phyloP scores from a whole-genome alignment of 1,284 basidiomycete species.

The Wolfiporia cocos region DNA sequence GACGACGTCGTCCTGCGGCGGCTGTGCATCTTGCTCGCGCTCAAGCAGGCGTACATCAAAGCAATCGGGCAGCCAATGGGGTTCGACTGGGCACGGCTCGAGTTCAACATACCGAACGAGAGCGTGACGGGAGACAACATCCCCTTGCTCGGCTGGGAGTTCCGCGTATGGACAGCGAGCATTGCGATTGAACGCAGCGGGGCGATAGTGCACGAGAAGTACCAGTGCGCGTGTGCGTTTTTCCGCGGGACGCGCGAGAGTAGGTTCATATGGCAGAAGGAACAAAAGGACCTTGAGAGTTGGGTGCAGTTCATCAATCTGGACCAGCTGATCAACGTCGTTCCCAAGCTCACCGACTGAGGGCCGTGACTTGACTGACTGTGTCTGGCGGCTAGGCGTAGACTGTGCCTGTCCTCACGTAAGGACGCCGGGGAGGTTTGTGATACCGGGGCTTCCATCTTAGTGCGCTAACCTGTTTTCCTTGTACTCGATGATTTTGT shows the following conservation, averaged over 20 bases:
- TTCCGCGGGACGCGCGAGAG: slow-evolving; percentile 60
- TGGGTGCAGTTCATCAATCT: slow-evolving; percentile 81
- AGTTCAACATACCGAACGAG: slow-evolving; percentile 65
- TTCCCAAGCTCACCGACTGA: slow-evolving; percentile 63
- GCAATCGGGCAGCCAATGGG: slow-evolving; percentile 75
- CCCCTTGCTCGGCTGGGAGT: slow-evolving; percentile 73
- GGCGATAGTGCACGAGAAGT: slow-evolving; percentile 53
- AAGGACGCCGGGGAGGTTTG: too few relatives aligned
- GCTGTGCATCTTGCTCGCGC: slow-evolving; percentile 64
- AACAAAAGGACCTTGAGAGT: slow-evolving; percentile 54
- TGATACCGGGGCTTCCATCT: too few relatives aligned
- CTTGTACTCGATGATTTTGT: too few relatives aligned
- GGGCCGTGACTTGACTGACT: too few relatives aligned
- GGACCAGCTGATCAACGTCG: slow-evolving; percentile 72
- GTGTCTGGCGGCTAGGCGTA: too few relatives aligned
- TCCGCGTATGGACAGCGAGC: slow-evolving; percentile 69
- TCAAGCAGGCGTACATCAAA: slow-evolving; percentile 75
- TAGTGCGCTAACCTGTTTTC: too few relatives aligned
- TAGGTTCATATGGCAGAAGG: slow-evolving; percentile 67
- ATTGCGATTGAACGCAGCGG: slow-evolving; percentile 56
- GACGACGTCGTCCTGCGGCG: slow-evolving; percentile 66
- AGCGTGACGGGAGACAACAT: slow-evolving; percentile 59
- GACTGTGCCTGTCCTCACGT: too few relatives aligned
- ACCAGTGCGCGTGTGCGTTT: slow-evolving; percentile 71
- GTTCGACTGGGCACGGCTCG: slow-evolving; percentile 74